Percentiles rank a stretch among this genome's conserved stretches.
These are phyloP conservation scores for Kwoniella mangroviensis DNA, from an alignment of 768 basidiomycete species.

Conservation along the genomic window DNA sequence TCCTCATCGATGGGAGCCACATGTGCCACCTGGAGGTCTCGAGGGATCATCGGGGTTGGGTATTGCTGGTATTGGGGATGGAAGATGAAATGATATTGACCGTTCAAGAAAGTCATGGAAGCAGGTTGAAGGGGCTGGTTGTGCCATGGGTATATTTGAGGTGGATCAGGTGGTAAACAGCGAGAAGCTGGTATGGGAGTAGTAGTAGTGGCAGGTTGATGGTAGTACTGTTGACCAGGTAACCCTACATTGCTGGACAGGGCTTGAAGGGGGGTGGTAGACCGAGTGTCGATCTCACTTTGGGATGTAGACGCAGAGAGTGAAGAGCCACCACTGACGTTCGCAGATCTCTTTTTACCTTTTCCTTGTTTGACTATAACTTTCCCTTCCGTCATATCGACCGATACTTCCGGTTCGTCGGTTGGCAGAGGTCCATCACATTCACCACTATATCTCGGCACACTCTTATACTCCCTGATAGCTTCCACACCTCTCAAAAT, in stretches of 20 bases:
- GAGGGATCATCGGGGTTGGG: neutral
- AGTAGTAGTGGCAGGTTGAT: neutral
- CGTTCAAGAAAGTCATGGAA: neutral
- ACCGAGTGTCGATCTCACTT: neutral
- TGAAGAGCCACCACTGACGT: neutral
- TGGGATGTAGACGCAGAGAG: slow-evolving; percentile 1
- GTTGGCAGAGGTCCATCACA: neutral
- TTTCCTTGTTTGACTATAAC: slow-evolving; percentile 7
- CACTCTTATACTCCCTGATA: slow-evolving; percentile 9
- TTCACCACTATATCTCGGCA: neutral
- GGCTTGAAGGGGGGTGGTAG: slow-evolving; percentile 1
- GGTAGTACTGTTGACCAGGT: neutral
- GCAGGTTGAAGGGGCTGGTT: slow-evolving; percentile 11
- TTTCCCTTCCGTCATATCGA: slow-evolving; percentile 4
- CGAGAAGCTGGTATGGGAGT: neutral
- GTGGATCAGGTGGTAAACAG: neutral
- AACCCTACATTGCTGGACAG: neutral
- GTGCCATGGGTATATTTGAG: slow-evolving; percentile 13
- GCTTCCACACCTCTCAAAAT: slow-evolving; percentile 12
- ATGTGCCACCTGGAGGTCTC: neutral
- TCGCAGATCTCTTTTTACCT: slow-evolving; percentile 9
- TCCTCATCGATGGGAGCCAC: slow-evolving; percentile 5
- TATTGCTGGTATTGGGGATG: slow-evolving; percentile 6
- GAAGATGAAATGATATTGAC: slow-evolving; percentile 4
- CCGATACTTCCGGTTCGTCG: slow-evolving; percentile 1